phyloP scores from a whole-genome alignment of 1,139 yeast species.

The Scheffersomyces segobiensis region DNA sequence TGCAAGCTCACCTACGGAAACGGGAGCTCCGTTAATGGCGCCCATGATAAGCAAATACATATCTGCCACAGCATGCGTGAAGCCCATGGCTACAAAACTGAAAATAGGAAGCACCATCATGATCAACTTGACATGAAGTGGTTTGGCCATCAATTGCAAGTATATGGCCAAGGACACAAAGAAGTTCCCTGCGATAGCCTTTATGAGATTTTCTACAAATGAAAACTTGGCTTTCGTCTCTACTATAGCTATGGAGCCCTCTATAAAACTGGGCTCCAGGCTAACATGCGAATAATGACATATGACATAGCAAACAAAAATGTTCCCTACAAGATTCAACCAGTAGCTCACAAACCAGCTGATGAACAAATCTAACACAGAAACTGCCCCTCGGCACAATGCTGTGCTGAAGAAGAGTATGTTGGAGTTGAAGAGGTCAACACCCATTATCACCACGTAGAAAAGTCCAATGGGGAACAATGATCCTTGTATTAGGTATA shows the following conservation, averaged over 20 bases:
- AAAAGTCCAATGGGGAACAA: slow-evolving; percentile 70
- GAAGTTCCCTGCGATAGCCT: slow-evolving; percentile 74
- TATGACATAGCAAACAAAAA: slow-evolving; percentile 65
- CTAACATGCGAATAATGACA: slow-evolving; percentile 56
- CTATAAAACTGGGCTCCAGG: slow-evolving; percentile 33
- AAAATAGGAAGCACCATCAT: slow-evolving; percentile 67
- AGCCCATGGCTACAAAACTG: slow-evolving; percentile 73
- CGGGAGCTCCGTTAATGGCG: slow-evolving; percentile 61
- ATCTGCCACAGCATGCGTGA: slow-evolving; percentile 80
- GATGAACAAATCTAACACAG: slow-evolving; percentile 58
- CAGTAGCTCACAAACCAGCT: slow-evolving; percentile 72
- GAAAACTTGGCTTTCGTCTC: slow-evolving; percentile 45
- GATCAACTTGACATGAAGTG: slow-evolving; percentile 74
- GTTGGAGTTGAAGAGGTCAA: slow-evolving; percentile 73
- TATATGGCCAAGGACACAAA: slow-evolving; percentile 74
- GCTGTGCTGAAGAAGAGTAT: slow-evolving; percentile 70
- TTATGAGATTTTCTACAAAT: slow-evolving; percentile 61
- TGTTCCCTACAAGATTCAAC: slow-evolving; percentile 60
- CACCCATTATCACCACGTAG: slow-evolving; percentile 71
- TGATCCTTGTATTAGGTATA: slow-evolving; percentile 54
- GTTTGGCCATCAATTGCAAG: slow-evolving; percentile 74
- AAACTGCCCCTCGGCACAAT: slow-evolving; percentile 65
- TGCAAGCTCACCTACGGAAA: slow-evolving; percentile 61
- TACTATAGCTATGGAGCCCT: slow-evolving; percentile 50
- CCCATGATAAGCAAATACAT: slow-evolving; percentile 70